Conservation (phyloP, 1,284 basidiomycete genomes). For the Afroboletus lepidellus region DNA sequence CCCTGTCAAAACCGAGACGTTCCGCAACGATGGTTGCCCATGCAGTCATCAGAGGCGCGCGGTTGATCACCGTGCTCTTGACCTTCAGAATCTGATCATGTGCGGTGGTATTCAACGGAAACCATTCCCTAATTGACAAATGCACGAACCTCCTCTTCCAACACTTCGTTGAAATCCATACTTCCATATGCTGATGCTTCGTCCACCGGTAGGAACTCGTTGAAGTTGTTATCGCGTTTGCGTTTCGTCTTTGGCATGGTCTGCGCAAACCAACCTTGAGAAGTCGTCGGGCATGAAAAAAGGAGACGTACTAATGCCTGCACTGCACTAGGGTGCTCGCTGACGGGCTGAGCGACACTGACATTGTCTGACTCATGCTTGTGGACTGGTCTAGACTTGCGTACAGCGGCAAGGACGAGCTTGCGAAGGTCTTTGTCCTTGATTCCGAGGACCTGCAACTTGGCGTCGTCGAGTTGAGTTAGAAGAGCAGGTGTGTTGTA, state of each 20-base stretch:
- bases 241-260: slow-evolving; percentile 52
- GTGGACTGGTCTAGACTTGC: slow-evolving; percentile 41
- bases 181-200: slow-evolving; percentile 50
- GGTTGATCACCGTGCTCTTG: slow-evolving; percentile 75
- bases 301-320: slow-evolving; percentile 26
- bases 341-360: background rate
- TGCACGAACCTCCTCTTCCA: slow-evolving; percentile 63
- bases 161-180: slow-evolving; percentile 69
- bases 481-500: slow-evolving; percentile 64
- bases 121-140: background rate
- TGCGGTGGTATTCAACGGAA: slow-evolving; percentile 1
- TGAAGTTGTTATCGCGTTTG: slow-evolving; percentile 49
- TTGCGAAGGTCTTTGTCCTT: slow-evolving; percentile 70
- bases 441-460: slow-evolving; percentile 57
- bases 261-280: slow-evolving; percentile 26
- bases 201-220: slow-evolving; percentile 56
- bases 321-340: slow-evolving; percentile 9
- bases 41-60: slow-evolving; percentile 92
- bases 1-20: slow-evolving; percentile 77
- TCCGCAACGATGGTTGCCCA: slow-evolving; percentile 90
- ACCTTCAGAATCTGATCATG: slow-evolving; percentile 51
- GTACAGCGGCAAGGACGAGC: slow-evolving; percentile 59
- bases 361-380: slow-evolving; percentile 4
- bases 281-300: slow-evolving; percentile 18
- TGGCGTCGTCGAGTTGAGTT: slow-evolving; percentile 54